phyloP scores from a whole-genome alignment of 805 yeast species.

The Yarrowia osloensis region DNA sequence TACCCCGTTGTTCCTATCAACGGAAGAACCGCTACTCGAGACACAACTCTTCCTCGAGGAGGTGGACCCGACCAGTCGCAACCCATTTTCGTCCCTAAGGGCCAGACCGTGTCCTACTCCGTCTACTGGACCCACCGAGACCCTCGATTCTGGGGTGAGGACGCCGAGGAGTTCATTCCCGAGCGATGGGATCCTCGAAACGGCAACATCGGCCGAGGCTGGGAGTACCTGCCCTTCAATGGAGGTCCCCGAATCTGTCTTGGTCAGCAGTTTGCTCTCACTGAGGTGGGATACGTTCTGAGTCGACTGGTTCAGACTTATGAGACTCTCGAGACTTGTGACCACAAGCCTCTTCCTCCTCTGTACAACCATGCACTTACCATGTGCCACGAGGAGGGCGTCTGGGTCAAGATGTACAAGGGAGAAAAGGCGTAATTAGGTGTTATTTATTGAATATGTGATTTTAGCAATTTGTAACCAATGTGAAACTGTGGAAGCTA shows the following conservation, averaged over 20 bases:
- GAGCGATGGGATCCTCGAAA: conserved; percentile 51
- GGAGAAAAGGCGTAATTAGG: conserved; percentile 9
- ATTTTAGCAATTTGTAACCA: background rate
- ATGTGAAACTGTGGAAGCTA: too few species aligned
- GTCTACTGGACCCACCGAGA: conserved; percentile 50
- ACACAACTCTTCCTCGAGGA: conserved; percentile 54
- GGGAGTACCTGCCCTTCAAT: conserved; percentile 56
- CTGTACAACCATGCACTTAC: conserved; percentile 10
- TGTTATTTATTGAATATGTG: background rate
- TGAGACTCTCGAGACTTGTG: conserved; percentile 24
- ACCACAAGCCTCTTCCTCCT: conserved; percentile 22
- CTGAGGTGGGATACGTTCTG: conserved; percentile 52
- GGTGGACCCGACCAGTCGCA: conserved; percentile 49
- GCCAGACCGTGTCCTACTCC: conserved; percentile 46
- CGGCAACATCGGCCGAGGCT: conserved; percentile 34
- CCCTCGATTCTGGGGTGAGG: conserved; percentile 48
- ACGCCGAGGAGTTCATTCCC: conserved; percentile 50
- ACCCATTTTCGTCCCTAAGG: conserved; percentile 50
- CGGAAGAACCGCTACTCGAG: conserved; percentile 49
- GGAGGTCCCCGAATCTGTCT: conserved; percentile 61
- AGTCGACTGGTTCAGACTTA: conserved; percentile 44
- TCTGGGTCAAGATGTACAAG: conserved; percentile 22
- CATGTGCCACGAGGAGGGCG: conserved; percentile 29
- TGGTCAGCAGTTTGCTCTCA: conserved; percentile 59
- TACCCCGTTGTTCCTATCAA: conserved; percentile 57